Evolutionary conservation across 73 alveolate species (phyloP).

Genomic region (Uronychia binucleata): DNA sequence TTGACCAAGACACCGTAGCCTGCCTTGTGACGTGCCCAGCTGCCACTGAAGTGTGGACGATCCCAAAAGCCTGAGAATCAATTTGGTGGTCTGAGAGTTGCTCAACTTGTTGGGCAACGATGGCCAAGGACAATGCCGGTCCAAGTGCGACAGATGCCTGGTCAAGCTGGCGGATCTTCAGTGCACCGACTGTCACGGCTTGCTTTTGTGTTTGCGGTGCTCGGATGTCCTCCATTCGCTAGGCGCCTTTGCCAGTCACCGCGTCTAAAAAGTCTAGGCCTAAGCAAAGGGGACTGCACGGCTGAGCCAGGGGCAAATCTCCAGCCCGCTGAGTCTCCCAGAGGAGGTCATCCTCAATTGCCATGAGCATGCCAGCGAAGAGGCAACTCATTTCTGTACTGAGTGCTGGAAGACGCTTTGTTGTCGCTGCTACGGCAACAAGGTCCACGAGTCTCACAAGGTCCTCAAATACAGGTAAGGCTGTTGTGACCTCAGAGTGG

Average conservation of each 20-base stretch:
- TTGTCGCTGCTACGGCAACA: background rate
- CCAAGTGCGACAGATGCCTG: background rate
- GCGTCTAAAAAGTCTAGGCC: background rate
- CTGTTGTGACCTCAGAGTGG: too few relatives aligned
- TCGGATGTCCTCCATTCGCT: background rate
- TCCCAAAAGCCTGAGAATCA: too few relatives aligned
- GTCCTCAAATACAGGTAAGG: too few relatives aligned
- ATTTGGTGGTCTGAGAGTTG: too few relatives aligned
- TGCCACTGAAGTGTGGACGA: too few relatives aligned
- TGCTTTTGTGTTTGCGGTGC: background rate
- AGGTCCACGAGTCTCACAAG: background rate
- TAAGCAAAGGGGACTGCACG: background rate
- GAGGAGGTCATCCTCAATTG: background rate
- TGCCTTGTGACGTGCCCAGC: too few relatives aligned
- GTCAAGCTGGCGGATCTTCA: background rate
- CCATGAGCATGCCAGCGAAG: background rate
- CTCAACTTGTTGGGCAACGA: too few relatives aligned
- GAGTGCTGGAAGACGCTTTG: background rate
- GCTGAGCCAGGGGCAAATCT: background rate
- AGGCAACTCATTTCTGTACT: background rate
- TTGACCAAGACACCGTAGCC: too few relatives aligned
- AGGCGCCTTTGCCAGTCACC: background rate
- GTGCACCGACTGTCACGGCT: background rate
- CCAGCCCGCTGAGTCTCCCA: background rate
- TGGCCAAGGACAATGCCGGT: too few relatives aligned